phyloP scores from a whole-genome alignment of 352 stramenopile genomes.

The Pythium angustatum region DNA sequence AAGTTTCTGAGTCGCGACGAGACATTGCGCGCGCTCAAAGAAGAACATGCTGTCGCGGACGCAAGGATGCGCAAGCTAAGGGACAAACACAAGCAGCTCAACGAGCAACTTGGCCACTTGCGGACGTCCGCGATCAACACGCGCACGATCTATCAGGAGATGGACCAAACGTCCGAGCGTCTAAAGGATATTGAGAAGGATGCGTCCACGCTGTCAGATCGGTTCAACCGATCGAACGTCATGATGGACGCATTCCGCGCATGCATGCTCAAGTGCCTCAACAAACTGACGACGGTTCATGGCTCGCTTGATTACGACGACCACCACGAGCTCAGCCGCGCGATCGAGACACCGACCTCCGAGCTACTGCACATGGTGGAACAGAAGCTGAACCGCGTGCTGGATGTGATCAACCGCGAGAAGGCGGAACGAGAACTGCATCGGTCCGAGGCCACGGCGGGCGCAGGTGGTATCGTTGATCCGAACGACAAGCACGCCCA shows the following conservation, averaged over 20 bases:
- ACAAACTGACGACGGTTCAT: slow-evolving; percentile 71
- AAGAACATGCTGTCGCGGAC: slow-evolving; percentile 74
- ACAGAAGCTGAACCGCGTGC: slow-evolving; percentile 79
- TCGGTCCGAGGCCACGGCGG: slow-evolving; percentile 52
- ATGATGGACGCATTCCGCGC: slow-evolving; percentile 82
- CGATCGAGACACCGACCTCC: slow-evolving; percentile 64
- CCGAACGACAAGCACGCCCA: slow-evolving; percentile 41
- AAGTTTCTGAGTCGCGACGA: slow-evolving; percentile 75
- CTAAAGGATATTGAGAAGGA: slow-evolving; percentile 88
- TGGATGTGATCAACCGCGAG: slow-evolving; percentile 85
- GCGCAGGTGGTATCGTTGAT: slow-evolving; percentile 9
- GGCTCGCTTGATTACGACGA: slow-evolving; percentile 76
- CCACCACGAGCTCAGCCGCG: slow-evolving; percentile 65
- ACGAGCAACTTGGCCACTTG: slow-evolving; percentile 60
- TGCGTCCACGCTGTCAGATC: slow-evolving; percentile 58
- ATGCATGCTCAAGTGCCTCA: slow-evolving; percentile 81
- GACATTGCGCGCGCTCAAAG: slow-evolving; percentile 68
- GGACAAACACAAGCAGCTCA: slow-evolving; percentile 77
- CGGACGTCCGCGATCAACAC: slow-evolving; percentile 73
- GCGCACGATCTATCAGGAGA: slow-evolving; percentile 84
- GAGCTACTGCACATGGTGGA: slow-evolving; percentile 80
- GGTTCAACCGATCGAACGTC: slow-evolving; percentile 75
- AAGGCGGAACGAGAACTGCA: slow-evolving; percentile 81
- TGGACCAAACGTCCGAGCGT: slow-evolving; percentile 78
- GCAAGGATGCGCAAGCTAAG: slow-evolving; percentile 74